Percentiles rank a stretch among this genome's conserved stretches.
Evolutionary conservation across 345 rosid species (phyloP).

Genomic region (Arabis alpina): DNA sequence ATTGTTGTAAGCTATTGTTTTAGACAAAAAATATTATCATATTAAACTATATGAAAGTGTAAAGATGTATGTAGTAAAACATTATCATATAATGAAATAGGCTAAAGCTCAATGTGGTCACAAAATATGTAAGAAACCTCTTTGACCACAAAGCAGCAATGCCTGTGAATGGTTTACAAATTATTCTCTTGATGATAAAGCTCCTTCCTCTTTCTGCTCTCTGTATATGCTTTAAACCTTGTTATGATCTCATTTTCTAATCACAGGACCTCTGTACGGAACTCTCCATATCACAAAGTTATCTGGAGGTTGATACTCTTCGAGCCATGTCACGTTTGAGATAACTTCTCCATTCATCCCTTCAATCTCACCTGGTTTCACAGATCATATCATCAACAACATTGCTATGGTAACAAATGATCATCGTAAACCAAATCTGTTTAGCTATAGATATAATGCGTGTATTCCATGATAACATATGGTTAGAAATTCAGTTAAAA

Average conservation of each 20-base stretch:
- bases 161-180: slow-evolving; percentile 21
- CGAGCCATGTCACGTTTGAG: slow-evolving; percentile 77
- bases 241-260: slow-evolving; percentile 58
- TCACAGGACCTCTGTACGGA: slow-evolving; percentile 74
- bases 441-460: not conserved
- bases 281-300: slow-evolving; percentile 81
- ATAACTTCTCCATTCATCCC: slow-evolving; percentile 59
- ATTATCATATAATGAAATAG: slow-evolving; percentile 27
- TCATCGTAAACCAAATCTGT: slow-evolving; percentile 1
- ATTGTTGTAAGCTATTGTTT: slow-evolving; percentile 19
- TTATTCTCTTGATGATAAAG: slow-evolving; percentile 27
- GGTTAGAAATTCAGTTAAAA: not conserved
- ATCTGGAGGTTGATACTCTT: slow-evolving; percentile 89
- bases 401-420: slow-evolving; percentile 7
- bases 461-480: not conserved
- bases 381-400: slow-evolving; percentile 20
- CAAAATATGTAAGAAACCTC: slow-evolving; percentile 28
- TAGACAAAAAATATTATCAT: slow-evolving; percentile 10
- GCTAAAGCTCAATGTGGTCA: slow-evolving; percentile 25
- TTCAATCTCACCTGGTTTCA: slow-evolving; percentile 62
- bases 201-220: slow-evolving; percentile 12
- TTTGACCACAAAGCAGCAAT: slow-evolving; percentile 26
- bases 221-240: slow-evolving; percentile 13
- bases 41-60: slow-evolving; percentile 9
- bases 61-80: slow-evolving; percentile 31